A percentile compares a stretch with the other conserved stretches of the same genome.
Evolutionary conservation across 306 rosid species (phyloP).

Genomic region (Amphicarpaea edgeworthii): DNA sequence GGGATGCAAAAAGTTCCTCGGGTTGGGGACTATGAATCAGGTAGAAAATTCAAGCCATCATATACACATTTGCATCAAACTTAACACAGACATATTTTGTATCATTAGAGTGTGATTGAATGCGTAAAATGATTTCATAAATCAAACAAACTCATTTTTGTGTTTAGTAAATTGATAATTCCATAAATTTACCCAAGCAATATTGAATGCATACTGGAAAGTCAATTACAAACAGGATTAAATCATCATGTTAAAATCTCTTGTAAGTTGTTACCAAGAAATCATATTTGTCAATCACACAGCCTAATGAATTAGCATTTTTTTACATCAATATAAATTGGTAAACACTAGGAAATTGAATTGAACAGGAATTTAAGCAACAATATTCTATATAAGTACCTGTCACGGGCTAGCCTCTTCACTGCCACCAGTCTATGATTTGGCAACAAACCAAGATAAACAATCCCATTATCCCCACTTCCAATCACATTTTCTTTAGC

Average conservation of each 20-base stretch:
- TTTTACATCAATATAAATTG: background rate
- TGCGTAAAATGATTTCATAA: too few species aligned
- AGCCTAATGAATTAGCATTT: background rate
- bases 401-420: constrained; percentile 56
- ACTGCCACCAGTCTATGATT: constrained; percentile 57
- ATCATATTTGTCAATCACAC: background rate
- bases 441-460: constrained; percentile 61
- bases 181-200: background rate
- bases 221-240: background rate
- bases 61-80: background rate
- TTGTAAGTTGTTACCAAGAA: background rate
- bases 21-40: constrained; percentile 49
- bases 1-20: constrained; percentile 53
- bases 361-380: background rate
- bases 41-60: background rate
- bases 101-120: background rate
- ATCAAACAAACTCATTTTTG: background rate
- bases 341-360: background rate
- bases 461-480: constrained; percentile 53
- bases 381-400: constrained; percentile 42
- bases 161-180: background rate
- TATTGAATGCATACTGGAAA: background rate
- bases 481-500: constrained; percentile 55
- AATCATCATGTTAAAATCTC: background rate
- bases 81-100: background rate